Percentiles rank a stretch among this genome's conserved stretches.
Evolutionary conservation across 495 filamentous ascomycete genomes (phyloP).

Genomic region (Aspergillus campestris): DNA sequence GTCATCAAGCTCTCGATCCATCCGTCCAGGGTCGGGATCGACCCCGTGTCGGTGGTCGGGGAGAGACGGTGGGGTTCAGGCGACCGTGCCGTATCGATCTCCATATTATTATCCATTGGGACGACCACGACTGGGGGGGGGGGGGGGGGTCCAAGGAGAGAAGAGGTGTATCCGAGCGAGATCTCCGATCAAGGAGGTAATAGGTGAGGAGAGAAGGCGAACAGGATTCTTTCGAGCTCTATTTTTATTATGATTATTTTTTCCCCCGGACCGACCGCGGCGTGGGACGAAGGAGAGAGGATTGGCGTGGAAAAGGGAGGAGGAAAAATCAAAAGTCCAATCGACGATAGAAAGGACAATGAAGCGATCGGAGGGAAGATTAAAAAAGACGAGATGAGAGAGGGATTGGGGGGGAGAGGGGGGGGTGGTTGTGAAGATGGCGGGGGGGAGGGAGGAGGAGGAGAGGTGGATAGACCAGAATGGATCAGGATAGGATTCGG

Average conservation of each 20-base stretch:
- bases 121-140: constrained; percentile 10
- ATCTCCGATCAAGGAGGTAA: too few relatives aligned
- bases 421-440: constrained; percentile 21
- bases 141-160: constrained; percentile 11
- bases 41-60: constrained; percentile 68
- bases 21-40: constrained; percentile 87
- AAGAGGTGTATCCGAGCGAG: not conserved
- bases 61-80: constrained; percentile 72
- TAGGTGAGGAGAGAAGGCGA: too few relatives aligned
- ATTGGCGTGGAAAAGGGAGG: constrained; percentile 9
- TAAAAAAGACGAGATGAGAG: constrained; percentile 16
- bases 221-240: not conserved
- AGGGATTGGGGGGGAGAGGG: constrained; percentile 16
- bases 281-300: constrained; percentile 2
- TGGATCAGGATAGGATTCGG: constrained; percentile 1
- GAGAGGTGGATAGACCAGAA: constrained; percentile 7
- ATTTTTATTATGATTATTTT: constrained; percentile 59
- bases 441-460: constrained; percentile 4
- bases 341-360: constrained; percentile 1
- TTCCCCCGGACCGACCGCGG: constrained; percentile 56
- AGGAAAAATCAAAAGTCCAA: constrained; percentile 1
- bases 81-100: constrained; percentile 70
- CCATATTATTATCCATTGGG: constrained; percentile 96
- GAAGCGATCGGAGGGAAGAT: constrained; percentile 7
- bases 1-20: constrained; percentile 99